phyloP scores from a whole-genome alignment of 2,329 filamentous ascomycete genomes.

The Epichloe gansuensis region DNA sequence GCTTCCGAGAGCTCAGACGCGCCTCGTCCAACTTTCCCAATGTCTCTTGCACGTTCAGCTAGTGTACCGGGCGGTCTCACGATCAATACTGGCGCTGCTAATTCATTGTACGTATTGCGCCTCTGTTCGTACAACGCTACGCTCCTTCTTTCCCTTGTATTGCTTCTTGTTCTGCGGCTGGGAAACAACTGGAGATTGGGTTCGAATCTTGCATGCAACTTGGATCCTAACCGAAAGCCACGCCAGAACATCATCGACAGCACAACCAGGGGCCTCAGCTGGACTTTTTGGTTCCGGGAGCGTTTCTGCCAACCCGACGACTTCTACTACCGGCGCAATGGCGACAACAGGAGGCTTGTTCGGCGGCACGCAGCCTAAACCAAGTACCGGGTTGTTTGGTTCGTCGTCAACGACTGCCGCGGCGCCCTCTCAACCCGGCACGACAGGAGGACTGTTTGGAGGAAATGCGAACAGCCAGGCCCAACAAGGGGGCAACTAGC shows the following conservation, averaged over 20 bases:
- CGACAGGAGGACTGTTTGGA: conserved; percentile 17
- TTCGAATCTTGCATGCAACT: not conserved
- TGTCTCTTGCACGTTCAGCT: conserved; percentile 44
- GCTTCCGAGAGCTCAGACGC: conserved; percentile 1
- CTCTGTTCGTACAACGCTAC: not conserved
- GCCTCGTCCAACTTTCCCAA: conserved; percentile 13
- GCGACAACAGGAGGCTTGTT: conserved; percentile 27
- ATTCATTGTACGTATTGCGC: conserved; percentile 26
- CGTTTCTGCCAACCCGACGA: conserved; percentile 15
- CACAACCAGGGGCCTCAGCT: conserved; percentile 22
- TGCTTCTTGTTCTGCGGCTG: not conserved
- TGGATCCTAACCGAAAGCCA: not conserved
- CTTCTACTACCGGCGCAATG: conserved; percentile 19
- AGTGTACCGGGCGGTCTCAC: conserved; percentile 49
- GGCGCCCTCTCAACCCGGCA: conserved; percentile 9
- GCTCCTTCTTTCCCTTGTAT: not conserved
- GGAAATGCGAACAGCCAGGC: conserved; percentile 10
- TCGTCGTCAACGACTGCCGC: conserved; percentile 14
- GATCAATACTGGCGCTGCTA: conserved; percentile 52
- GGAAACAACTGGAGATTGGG: not conserved
- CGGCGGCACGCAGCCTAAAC: conserved; percentile 18
- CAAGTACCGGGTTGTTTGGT: conserved; percentile 20
- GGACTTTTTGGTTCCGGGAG: conserved; percentile 25
- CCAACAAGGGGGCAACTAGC: not conserved
- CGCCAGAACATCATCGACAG: conserved; percentile 14